phyloP scores from a whole-genome alignment of 1,284 basidiomycete species.

The Gymnopus androsaceus region DNA sequence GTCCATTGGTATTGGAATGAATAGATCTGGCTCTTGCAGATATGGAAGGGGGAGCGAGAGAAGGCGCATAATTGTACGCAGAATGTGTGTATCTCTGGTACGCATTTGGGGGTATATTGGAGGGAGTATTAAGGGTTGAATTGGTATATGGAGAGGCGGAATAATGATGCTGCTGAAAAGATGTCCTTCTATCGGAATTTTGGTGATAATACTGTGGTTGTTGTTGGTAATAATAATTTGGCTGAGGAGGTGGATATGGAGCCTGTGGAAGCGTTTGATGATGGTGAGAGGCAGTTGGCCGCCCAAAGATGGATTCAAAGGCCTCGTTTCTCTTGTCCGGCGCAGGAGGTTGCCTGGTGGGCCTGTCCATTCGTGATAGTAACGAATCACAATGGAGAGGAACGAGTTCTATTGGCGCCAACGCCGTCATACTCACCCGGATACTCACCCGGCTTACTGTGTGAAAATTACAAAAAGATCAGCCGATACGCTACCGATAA shows the following conservation, averaged over 20 bases:
- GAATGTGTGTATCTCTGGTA: conserved; percentile 33
- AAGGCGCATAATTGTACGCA: conserved; percentile 23
- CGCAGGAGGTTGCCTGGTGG: conserved; percentile 57
- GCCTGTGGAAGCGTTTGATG: conserved; percentile 33
- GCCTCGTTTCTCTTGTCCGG: conserved; percentile 71
- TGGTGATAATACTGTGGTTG: conserved; percentile 27
- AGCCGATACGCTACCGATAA: no score
- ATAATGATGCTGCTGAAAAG: conserved; percentile 33
- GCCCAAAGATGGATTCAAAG: conserved; percentile 82
- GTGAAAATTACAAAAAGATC: no score
- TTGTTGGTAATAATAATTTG: conserved; percentile 26
- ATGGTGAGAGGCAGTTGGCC: conserved; percentile 63
- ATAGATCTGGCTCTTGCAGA: conserved; percentile 52
- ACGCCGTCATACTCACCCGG: no score
- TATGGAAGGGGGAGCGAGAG: conserved; percentile 42
- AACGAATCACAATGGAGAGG: neutral
- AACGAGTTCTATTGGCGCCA: neutral
- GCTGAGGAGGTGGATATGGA: conserved; percentile 23
- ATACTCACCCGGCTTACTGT: no score
- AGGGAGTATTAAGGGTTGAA: conserved; percentile 1
- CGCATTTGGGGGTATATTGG: conserved; percentile 22
- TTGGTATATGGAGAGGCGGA: conserved; percentile 23
- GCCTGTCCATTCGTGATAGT: conserved; percentile 56
- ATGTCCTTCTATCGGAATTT: conserved; percentile 30
- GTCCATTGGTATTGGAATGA: conserved; percentile 43